Conservation (phyloP, 768 basidiomycete genomes). For the Lentinula detonsa region DNA sequence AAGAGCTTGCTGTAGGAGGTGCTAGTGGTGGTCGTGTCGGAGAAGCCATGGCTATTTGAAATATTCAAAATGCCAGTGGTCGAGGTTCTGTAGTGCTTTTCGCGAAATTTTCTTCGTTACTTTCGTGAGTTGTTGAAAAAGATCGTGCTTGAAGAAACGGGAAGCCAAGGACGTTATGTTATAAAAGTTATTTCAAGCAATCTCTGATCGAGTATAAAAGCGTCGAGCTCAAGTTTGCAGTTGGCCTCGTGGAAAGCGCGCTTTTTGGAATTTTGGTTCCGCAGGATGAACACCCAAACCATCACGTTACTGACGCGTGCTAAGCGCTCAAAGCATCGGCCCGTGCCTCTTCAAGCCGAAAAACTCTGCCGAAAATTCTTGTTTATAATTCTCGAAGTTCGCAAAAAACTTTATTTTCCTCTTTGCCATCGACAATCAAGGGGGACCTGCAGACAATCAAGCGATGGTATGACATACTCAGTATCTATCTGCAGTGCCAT, state of each 20-base stretch:
- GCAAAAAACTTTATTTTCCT: background rate
- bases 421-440: background rate
- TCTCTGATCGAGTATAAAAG: background rate
- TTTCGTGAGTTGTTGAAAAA: background rate
- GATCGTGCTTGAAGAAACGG: background rate
- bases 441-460: background rate
- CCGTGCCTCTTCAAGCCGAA: too few relatives aligned
- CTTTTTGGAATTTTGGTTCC: background rate
- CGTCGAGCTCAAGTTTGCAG: background rate
- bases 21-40: conserved; percentile 36
- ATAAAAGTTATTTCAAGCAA: background rate
- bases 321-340: background rate
- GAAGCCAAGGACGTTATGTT: background rate
- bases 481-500: background rate
- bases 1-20: conserved; percentile 31
- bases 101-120: conserved; percentile 5
- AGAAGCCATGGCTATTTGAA: conserved; percentile 15
- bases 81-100: background rate
- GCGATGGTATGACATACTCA: background rate
- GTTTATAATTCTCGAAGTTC: background rate
- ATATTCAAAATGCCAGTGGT: background rate
- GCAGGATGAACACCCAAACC: background rate
- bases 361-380: background rate
- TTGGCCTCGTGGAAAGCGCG: conserved; percentile 1
- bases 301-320: background rate